Evolutionary conservation across 306 rosid genomes (phyloP).

Genomic region (Begonia fuchsioides): DNA sequence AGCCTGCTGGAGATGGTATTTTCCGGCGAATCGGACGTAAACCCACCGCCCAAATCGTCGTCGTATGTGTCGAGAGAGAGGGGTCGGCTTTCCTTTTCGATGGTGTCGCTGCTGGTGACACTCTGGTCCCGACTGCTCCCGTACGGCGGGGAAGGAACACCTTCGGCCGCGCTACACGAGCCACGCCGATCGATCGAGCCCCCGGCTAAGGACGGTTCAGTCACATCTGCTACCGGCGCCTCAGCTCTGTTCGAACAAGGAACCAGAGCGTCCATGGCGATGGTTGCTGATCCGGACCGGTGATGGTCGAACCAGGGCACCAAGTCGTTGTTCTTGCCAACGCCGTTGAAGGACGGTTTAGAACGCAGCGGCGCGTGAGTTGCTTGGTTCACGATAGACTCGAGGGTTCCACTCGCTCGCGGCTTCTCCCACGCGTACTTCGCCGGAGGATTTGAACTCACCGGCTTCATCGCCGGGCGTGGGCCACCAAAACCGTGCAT

Average conservation of each 20-base stretch:
- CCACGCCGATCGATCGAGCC: constrained; percentile 27
- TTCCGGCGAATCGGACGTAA: constrained; percentile 17
- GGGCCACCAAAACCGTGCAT: constrained; percentile 74
- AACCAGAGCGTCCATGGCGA: constrained; percentile 59
- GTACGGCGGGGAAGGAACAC: constrained; percentile 10
- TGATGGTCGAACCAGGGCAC: constrained; percentile 41
- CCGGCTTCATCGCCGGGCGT: constrained; percentile 20
- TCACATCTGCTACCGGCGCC: too few relatives aligned
- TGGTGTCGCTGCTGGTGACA: constrained; percentile 36
- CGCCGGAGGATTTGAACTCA: not conserved
- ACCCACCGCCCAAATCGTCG: constrained; percentile 25
- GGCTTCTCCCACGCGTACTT: constrained; percentile 73
- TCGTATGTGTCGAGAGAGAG: constrained; percentile 34
- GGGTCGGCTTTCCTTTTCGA: constrained; percentile 37
- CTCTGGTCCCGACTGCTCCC: constrained; percentile 40
- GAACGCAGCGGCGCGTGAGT: constrained; percentile 9
- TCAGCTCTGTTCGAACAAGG: constrained; percentile 33
- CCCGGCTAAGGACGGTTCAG: constrained; percentile 15
- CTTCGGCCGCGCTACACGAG: constrained; percentile 24
- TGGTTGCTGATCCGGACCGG: not conserved
- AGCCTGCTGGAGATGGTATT: constrained; percentile 36
- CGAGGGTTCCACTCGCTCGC: constrained; percentile 66
- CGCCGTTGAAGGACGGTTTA: constrained; percentile 9
- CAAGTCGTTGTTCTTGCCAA: constrained; percentile 3
- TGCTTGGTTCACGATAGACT: constrained; percentile 81